Conservation (phyloP, 345 rosid species). For the sweet orange (Citrus sinensis) region DNA sequence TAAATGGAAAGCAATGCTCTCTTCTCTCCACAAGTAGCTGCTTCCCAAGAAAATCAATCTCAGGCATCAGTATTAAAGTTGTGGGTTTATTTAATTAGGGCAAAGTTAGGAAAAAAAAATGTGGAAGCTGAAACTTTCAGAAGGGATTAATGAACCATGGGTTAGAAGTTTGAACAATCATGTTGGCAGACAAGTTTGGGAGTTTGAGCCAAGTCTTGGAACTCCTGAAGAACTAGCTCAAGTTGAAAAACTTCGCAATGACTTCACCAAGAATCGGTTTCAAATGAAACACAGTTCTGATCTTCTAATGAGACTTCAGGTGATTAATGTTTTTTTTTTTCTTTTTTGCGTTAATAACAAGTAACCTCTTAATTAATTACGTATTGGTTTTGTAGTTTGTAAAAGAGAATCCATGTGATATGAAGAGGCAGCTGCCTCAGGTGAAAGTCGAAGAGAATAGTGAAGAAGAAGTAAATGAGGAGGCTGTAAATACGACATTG, state of each 20-base stretch:
- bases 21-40: neutral
- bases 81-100: neutral
- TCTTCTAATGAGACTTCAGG: constrained; percentile 55
- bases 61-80: neutral
- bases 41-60: neutral
- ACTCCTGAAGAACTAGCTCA: constrained; percentile 22
- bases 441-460: constrained; percentile 8
- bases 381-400: constrained; percentile 22
- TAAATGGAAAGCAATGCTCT: neutral
- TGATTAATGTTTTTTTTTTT: neutral
- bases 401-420: constrained; percentile 25
- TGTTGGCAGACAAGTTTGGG: constrained; percentile 59
- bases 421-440: neutral
- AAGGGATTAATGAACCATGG: constrained; percentile 34
- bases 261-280: constrained; percentile 34
- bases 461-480: constrained; percentile 27
- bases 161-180: constrained; percentile 29
- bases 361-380: too few relatives aligned
- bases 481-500: constrained; percentile 30
- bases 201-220: constrained; percentile 40
- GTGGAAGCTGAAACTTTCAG: constrained; percentile 59
- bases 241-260: constrained; percentile 25
- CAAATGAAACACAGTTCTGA: constrained; percentile 50
- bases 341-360: too few relatives aligned
- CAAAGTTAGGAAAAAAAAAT: neutral